Conservation (phyloP, 2,329 filamentous ascomycete genomes). For the Xenosphaeropsis pyriputrescens region DNA sequence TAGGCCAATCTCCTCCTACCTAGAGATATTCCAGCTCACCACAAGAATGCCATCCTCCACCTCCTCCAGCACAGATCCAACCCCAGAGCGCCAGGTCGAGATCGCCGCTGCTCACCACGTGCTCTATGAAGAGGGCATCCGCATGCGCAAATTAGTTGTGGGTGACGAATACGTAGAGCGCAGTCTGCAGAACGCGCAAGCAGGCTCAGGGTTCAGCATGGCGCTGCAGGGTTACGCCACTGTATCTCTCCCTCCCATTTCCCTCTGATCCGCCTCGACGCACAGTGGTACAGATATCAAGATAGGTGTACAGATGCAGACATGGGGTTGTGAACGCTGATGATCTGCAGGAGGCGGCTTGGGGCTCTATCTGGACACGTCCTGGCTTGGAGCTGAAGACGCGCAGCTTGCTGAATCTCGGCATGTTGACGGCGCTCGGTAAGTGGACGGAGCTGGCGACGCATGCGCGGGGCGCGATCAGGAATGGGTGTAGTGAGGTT, state of each 20-base stretch:
- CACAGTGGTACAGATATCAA: no score
- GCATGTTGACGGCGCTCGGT: conserved; percentile 15
- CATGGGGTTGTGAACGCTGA: no score
- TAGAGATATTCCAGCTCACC: no score
- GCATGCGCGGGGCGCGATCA: conserved; percentile 15
- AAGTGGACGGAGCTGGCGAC: conserved; percentile 16
- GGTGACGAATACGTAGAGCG: conserved; percentile 14
- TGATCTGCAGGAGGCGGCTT: conserved; percentile 11
- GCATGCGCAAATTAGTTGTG: conserved; percentile 13
- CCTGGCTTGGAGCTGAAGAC: conserved; percentile 12
- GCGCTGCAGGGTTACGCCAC: conserved; percentile 16
- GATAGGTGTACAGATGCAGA: no score
- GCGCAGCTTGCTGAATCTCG: conserved; percentile 14
- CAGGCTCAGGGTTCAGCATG: conserved; percentile 11
- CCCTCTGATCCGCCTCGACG: no score
- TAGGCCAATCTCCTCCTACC: no score
- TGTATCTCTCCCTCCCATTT: conserved; percentile 3
- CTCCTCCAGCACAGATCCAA: no score
- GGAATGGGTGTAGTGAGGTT: conserved; percentile 14
- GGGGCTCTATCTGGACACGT: conserved; percentile 17
- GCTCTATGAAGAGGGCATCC: conserved; percentile 9
- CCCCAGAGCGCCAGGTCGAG: no score
- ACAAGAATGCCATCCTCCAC: no score
- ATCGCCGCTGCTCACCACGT: background rate
- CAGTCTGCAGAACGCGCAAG: conserved; percentile 6